A percentile compares a stretch with the other conserved stretches of the same genome.
phyloP scores from a whole-genome alignment of 257 asterid genomes.

The Cinchona pubescens region DNA sequence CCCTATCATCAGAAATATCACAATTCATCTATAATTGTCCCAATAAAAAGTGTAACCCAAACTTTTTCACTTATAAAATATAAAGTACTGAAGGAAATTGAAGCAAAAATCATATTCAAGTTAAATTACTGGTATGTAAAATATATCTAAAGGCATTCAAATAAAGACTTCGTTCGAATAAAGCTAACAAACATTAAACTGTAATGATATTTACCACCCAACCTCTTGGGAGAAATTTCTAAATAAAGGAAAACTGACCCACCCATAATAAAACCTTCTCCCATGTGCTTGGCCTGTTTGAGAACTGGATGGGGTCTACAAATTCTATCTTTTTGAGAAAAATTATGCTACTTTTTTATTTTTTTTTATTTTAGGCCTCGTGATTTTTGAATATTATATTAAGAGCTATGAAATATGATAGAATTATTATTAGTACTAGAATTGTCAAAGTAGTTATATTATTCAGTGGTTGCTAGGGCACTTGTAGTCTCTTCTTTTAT shows the following conservation, averaged over 20 bases:
- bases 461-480: slow-evolving; percentile 25
- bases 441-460: not conserved
- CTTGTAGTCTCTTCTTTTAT: slow-evolving; percentile 35
- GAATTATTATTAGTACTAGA: not conserved
- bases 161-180: no score
- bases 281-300: slow-evolving; percentile 31
- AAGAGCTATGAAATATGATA: not conserved
- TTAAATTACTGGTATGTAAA: no score
- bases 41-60: no score
- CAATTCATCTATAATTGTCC: no score
- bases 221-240: slow-evolving; percentile 45
- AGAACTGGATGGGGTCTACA: slow-evolving; percentile 33
- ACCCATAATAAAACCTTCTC: slow-evolving; percentile 29
- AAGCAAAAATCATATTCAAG: no score
- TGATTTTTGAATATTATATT: not conserved
- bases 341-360: not conserved
- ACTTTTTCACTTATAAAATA: no score
- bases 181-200: no score
- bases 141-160: no score
- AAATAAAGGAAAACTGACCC: slow-evolving; percentile 42
- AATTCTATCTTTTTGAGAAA: not conserved
- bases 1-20: no score
- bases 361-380: no score
- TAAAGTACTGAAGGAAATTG: no score
- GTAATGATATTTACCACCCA: slow-evolving; percentile 39